A percentile compares a stretch with the other conserved stretches of the same genome.
Evolutionary conservation across 176 grass and related monocot genomes (phyloP).

Genomic region (Raddia guianensis): DNA sequence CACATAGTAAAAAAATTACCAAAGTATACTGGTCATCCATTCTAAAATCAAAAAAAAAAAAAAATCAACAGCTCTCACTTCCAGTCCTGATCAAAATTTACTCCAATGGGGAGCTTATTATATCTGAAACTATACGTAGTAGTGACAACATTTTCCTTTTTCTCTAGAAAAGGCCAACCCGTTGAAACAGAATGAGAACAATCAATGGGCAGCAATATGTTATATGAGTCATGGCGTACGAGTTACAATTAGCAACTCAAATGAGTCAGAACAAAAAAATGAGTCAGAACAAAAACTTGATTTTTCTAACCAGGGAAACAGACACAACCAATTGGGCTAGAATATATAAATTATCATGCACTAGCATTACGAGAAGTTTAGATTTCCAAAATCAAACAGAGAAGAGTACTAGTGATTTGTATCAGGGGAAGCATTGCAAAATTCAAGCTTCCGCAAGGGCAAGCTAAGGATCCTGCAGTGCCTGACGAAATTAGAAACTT

Average conservation of each 20-base stretch:
- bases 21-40: neutral
- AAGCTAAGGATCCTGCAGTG: no score
- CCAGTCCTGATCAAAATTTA: neutral
- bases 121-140: neutral
- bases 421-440: neutral
- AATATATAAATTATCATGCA: neutral
- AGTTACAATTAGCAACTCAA: neutral
- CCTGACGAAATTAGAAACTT: no score
- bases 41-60: neutral
- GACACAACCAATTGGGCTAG: neutral
- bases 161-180: neutral
- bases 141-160: neutral
- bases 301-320: neutral
- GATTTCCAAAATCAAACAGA: neutral
- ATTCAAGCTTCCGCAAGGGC: no score
- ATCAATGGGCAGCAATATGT: no score
- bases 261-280: neutral
- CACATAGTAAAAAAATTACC: neutral
- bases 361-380: neutral
- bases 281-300: neutral
- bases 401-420: neutral
- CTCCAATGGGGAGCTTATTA: neutral
- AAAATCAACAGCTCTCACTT: neutral
- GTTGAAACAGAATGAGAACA: neutral
- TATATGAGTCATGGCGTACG: neutral